Evolutionary conservation across 305 asterid genomes (phyloP), one percentile per base, ranked within the genome.

Genomic region (Rubia occidens): DNA sequence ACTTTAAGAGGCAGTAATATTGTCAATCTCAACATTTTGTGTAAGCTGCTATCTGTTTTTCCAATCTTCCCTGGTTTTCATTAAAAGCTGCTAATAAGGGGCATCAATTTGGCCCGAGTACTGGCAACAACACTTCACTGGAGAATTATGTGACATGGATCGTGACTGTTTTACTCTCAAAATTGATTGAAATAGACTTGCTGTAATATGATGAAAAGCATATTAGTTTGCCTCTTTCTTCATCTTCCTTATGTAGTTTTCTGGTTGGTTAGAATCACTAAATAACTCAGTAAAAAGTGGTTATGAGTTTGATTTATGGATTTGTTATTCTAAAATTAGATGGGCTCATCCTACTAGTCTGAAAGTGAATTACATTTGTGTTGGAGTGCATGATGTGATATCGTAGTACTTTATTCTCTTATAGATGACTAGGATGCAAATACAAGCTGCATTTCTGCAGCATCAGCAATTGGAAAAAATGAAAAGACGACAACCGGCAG

Each of bases 391-490:
- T 51, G n/a, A 32, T 53, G 13, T 9, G 62, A 14, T 67, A 32
- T 17, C 11, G 11, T 37, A 65, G 58, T 64, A 53, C 66, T 39
- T 67, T 44, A 15, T 58, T 55, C 63, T 60, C 72, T 42, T 67
- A 67, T 89, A 94, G 99, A 80, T 89, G 37, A 74, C 79, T 58
- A 83, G 96, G 74, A 53, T 53, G 24, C 97, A 89, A 78, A 87
- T 86, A 87, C 88, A 77, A 76, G 78, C 87, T 81, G 85, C 93
- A 24, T 72, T 74, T 59, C 98, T 86, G 81, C 97, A 88, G 63
- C 98, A 84, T 71, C 97, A 89, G 80, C 91, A 87, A 68, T 79
- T 75, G 86, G 95, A 90, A 75, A 85, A 90, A 82, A 81, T 89
- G 87, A 88, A 85, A 72, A 85, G 89, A 70, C 81, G 89, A 64